Evolutionary conservation across 768 basidiomycete genomes (phyloP).

Genomic region (Pulveroboletus sp.): DNA sequence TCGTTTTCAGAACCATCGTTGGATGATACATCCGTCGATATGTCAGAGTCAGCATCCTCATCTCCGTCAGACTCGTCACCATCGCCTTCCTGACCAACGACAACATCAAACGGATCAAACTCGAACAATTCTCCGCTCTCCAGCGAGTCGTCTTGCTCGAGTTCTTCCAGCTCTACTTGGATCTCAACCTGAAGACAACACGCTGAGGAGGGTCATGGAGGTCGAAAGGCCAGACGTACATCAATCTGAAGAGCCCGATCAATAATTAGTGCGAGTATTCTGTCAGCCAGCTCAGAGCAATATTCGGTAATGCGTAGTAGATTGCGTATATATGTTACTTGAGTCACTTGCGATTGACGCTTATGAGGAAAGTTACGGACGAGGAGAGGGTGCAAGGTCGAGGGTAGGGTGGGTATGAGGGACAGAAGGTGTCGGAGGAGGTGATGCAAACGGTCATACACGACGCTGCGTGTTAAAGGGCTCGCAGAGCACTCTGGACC

Average conservation of each 20-base stretch:
- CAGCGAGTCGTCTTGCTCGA: constrained; percentile 62
- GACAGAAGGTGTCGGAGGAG: constrained; percentile 85
- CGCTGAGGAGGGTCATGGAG: background rate
- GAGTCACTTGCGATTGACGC: constrained; percentile 73
- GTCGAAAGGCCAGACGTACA: constrained; percentile 45
- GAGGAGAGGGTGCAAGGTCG: constrained; percentile 82
- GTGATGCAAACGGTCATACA: constrained; percentile 84
- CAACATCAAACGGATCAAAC: constrained; percentile 83
- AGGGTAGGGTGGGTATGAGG: constrained; percentile 88
- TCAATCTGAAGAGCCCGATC: constrained; percentile 97
- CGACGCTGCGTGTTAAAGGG: constrained; percentile 75
- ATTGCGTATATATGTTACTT: constrained; percentile 91
- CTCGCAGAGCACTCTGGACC: constrained; percentile 61
- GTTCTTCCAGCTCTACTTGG: constrained; percentile 90
- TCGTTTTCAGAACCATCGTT: constrained; percentile 54
- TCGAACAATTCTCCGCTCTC: constrained; percentile 65
- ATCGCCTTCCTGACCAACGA: constrained; percentile 71
- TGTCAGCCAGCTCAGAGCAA: constrained; percentile 83
- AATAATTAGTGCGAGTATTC: constrained; percentile 81
- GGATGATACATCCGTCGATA: constrained; percentile 76
- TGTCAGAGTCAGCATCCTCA: constrained; percentile 46
- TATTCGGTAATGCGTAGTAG: constrained; percentile 78
- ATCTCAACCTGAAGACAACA: constrained; percentile 79
- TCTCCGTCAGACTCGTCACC: constrained; percentile 59
- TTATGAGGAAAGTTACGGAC: constrained; percentile 91